Evolutionary conservation across 768 basidiomycete genomes (phyloP).

Genomic region (Boletus coccyginus): DNA sequence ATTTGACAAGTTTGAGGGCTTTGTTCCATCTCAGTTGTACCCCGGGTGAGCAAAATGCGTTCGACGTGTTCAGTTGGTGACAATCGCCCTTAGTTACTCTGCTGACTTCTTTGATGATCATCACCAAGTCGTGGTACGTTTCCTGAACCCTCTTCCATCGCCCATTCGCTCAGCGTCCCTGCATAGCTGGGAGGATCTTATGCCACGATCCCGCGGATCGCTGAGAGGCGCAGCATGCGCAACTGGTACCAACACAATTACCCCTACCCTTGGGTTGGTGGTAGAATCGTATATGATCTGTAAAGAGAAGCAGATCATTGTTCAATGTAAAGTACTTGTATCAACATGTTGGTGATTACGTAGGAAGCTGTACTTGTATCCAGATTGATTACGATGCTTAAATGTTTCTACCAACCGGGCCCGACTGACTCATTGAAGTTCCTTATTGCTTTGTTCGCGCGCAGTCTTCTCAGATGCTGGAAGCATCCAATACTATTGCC

Average conservation of each 20-base stretch:
- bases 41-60: constrained; percentile 59
- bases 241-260: constrained; percentile 96
- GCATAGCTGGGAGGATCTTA: constrained; percentile 85
- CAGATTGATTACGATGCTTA: not conserved
- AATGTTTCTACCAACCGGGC: not conserved
- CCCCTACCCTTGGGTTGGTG: constrained; percentile 86
- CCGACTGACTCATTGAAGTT: no score
- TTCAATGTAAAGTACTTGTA: constrained; percentile 5
- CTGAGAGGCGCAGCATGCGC: constrained; percentile 69
- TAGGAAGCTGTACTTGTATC: constrained; percentile 9
- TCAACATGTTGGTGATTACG: constrained; percentile 3
- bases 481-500: constrained; percentile 64
- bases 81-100: constrained; percentile 53
- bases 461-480: constrained; percentile 37
- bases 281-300: constrained; percentile 57
- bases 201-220: constrained; percentile 79
- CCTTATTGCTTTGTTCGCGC: not conserved
- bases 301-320: constrained; percentile 5
- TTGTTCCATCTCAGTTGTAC: constrained; percentile 71
- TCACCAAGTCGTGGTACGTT: constrained; percentile 84
- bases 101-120: constrained; percentile 88
- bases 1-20: constrained; percentile 73
- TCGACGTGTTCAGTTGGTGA: not conserved
- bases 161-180: not conserved
- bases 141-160: no score